Base-by-base conservation (phyloP, 371 early-diverging fungal genomes). In the Dichotomocladium elegans region DNA sequence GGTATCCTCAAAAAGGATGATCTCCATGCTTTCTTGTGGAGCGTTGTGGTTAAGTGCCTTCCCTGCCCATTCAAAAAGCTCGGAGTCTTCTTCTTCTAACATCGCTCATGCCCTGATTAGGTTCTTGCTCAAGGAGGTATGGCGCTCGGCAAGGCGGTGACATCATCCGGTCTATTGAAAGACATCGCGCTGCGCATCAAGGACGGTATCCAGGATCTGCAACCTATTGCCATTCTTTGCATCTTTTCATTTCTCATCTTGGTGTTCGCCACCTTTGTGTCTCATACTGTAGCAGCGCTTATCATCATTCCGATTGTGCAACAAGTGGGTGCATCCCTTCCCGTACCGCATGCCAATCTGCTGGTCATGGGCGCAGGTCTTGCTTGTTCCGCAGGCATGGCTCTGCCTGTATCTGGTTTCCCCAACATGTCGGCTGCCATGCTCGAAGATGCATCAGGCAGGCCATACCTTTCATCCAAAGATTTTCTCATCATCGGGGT, bases 341-440 rank as follows among this genome's bases (percentile, higher is more conserved):
- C 87, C 34, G 86, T 85, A 28, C 90, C 93, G 8, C 90, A 92
- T 53, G 83, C 93, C 19, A 80, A 90, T 19, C 77, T 94, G 53
- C 70, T 98, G 41, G 95, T 97, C n/a, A 92, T 98, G 89, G 74
- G 75, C 11, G 71, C 74, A 21, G 68, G 69, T 48, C 61, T 70
- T 31, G 68, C 71, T 26, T 70, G 68, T 34, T 70, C 71, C 26
- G 68, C 88, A 17, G 70, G 67, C 47, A 73, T 69, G 70, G 70
- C 63, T 35, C 72, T 97, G 5, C 96, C 95, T 0, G 92, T 97
- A 4, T 92, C 88, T 5, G 92, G 93, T 0, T n/a, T n/a, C n/a
- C n/a, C n/a, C 1, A 98, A 96, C 62, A 95, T 98, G 93, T 92
- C 90, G 57, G 95, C 96, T 14, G 85, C 93, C 42, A 88, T 91